phyloP scores from a whole-genome alignment of 495 filamentous ascomycete genomes.

The Aspergillus homomorphus region DNA sequence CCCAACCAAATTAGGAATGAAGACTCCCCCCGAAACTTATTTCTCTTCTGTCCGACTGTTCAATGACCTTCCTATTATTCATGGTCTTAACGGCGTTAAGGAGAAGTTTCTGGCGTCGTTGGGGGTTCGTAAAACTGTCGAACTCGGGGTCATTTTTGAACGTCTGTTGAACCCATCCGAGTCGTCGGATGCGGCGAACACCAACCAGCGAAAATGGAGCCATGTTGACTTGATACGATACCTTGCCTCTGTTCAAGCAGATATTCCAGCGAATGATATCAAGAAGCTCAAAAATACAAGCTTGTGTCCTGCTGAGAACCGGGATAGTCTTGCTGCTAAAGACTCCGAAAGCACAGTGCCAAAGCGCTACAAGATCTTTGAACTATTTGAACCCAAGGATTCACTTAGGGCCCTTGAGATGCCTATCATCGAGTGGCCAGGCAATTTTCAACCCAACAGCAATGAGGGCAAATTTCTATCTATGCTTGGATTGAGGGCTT shows the following conservation, averaged over 20 bases:
- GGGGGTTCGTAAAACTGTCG: constrained; percentile 80
- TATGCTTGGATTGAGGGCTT: constrained; percentile 64
- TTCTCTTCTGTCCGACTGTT: constrained; percentile 92
- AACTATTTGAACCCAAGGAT: constrained; percentile 82
- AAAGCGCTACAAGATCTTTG: constrained; percentile 70
- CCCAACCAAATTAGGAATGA: constrained; percentile 90
- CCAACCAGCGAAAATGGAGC: constrained; percentile 64
- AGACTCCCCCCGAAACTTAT: constrained; percentile 79
- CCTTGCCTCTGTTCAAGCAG: constrained; percentile 79
- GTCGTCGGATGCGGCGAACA: constrained; percentile 39
- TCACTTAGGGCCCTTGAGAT: constrained; percentile 64
- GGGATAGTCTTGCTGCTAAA: constrained; percentile 9
- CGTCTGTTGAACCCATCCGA: constrained; percentile 62
- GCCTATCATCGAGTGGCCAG: constrained; percentile 83
- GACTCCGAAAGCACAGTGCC: constrained; percentile 28
- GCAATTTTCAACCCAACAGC: constrained; percentile 57
- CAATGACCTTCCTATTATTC: constrained; percentile 81
- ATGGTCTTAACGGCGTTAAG: constrained; percentile 71
- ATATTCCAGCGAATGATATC: constrained; percentile 84
- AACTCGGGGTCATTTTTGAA: constrained; percentile 88
- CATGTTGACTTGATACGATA: constrained; percentile 95
- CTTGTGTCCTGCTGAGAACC: constrained; percentile 77
- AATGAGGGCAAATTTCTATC: constrained; percentile 70
- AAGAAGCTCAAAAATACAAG: constrained; percentile 69
- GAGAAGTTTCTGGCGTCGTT: constrained; percentile 82